These are phyloP conservation scores for Lentinula sp. DNA, from an alignment of 768 basidiomycete species.

Conservation along the genomic window DNA sequence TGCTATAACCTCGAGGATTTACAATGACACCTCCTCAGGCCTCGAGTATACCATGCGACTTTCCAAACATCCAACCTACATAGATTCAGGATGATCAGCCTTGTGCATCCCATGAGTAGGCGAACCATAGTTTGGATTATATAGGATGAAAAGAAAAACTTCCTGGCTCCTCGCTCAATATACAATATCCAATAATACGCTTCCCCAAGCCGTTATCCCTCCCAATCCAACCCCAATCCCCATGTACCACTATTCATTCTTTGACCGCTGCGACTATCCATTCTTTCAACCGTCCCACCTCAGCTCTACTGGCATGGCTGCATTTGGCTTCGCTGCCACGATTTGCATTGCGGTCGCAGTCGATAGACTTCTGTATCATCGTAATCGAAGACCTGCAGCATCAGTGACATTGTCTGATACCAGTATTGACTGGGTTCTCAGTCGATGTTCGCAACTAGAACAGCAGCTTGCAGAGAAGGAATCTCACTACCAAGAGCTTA, in stretches of 20 bases:
- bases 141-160: not conserved
- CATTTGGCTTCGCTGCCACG: not conserved
- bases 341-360: not conserved
- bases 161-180: not conserved
- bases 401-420: not conserved
- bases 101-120: not conserved
- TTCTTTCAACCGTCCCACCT: not conserved
- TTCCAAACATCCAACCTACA: not conserved
- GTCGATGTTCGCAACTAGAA: not conserved
- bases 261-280: not conserved
- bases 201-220: not conserved
- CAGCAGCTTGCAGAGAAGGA: not conserved
- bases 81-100: not conserved
- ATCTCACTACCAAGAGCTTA: not conserved
- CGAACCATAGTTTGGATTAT: not conserved
- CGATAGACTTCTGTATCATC: not conserved
- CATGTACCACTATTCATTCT: not conserved
- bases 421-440: not conserved
- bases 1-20: not conserved
- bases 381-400: not conserved
- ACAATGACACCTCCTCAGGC: not conserved
- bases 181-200: not conserved
- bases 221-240: not conserved
- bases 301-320: not conserved
- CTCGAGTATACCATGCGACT: not conserved